Conservation (phyloP, 2,329 filamentous ascomycete species). For the Ramichloridium luteum region DNA sequence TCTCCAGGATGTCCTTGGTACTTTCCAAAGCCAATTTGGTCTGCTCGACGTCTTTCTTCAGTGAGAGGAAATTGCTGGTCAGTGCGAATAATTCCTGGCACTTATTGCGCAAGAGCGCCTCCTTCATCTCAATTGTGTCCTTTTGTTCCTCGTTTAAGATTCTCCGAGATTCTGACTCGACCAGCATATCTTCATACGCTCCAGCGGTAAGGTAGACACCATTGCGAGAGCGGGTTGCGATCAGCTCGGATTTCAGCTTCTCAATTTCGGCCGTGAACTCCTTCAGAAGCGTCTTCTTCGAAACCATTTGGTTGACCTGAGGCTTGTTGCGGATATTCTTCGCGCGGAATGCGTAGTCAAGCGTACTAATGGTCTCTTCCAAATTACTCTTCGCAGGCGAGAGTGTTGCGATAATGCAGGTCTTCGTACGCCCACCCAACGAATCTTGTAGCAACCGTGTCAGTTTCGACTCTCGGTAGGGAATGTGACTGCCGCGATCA, state of each 20-base stretch:
- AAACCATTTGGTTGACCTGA: slow-evolving; percentile 81
- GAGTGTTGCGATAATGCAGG: slow-evolving; percentile 94
- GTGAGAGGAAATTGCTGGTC: slow-evolving; percentile 71
- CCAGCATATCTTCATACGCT: slow-evolving; percentile 78
- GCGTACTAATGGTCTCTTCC: slow-evolving; percentile 93
- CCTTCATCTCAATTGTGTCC: slow-evolving; percentile 84
- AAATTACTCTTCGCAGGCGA: slow-evolving; percentile 91
- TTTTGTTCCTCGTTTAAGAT: slow-evolving; percentile 88
- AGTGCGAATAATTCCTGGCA: slow-evolving; percentile 82
- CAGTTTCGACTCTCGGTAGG: slow-evolving; percentile 87
- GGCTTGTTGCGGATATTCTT: slow-evolving; percentile 99
- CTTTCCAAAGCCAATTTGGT: slow-evolving; percentile 61
- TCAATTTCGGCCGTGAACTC: slow-evolving; percentile 92
- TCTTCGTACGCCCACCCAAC: slow-evolving; percentile 87
- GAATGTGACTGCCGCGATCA: slow-evolving; percentile 80
- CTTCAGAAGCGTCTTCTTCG: slow-evolving; percentile 80
- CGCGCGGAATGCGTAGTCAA: slow-evolving; percentile 93
- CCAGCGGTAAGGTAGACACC: slow-evolving; percentile 89
- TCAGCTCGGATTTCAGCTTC: slow-evolving; percentile 84
- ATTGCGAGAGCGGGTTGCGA: slow-evolving; percentile 83
- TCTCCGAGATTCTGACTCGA: slow-evolving; percentile 79
- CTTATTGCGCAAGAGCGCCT: slow-evolving; percentile 81
- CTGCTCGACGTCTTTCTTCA: slow-evolving; percentile 82
- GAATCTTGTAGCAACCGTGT: slow-evolving; percentile 93
- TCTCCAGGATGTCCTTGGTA: slow-evolving; percentile 69